Evolutionary conservation across 2,329 filamentous ascomycete species (phyloP), one percentile per base, ranked within the genome.

Genomic region (Coniochaeta sp.): DNA sequence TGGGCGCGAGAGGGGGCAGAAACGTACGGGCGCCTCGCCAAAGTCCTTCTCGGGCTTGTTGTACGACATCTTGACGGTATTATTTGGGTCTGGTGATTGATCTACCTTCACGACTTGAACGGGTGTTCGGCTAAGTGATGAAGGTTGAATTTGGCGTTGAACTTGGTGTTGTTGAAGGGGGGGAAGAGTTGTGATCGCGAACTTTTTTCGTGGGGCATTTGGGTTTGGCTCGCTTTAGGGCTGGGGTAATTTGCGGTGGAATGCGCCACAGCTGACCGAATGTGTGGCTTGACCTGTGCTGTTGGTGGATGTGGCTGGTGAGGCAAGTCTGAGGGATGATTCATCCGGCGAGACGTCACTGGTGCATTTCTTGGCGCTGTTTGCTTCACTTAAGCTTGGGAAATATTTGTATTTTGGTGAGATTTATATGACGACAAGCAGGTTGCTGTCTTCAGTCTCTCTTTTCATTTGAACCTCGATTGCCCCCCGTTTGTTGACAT

Each of bases 41-140:
- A 89, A 87, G 68, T 91, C 86, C 85, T 96, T 96, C 76, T 96
- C 91, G 71, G 81, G 78, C 85, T 96, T 95, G 77, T 95, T 82
- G 86, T 88, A 94, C 77, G 90, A 94, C 89, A 95, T 95, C 61
- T 76, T 87, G 75, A 59, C 69, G 65, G 67, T 54, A 54, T 52
- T 53, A 54, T 51, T 56, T 56, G 52, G 58, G 56, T 56, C 57
- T 52, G 38, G 33, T 42, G 18, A 35, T 22, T 42, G n/a, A 22
- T 24, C 38, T 42, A 56, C 82, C 85, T 82, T 89, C 86, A 89
- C 80, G 87, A 91, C 87, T 88, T 86, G 85, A 87, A 86, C 82
- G 77, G 70, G 71, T 71, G 80, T 84, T 82, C 86, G 84, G 86
- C 85, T 87, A 89, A 79, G 86, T 89, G 86, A 89, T 87, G 84